Evolutionary conservation across 2,329 filamentous ascomycete species (phyloP), one percentile per base, ranked within the genome.

Genomic region (Clathrospora elynae): DNA sequence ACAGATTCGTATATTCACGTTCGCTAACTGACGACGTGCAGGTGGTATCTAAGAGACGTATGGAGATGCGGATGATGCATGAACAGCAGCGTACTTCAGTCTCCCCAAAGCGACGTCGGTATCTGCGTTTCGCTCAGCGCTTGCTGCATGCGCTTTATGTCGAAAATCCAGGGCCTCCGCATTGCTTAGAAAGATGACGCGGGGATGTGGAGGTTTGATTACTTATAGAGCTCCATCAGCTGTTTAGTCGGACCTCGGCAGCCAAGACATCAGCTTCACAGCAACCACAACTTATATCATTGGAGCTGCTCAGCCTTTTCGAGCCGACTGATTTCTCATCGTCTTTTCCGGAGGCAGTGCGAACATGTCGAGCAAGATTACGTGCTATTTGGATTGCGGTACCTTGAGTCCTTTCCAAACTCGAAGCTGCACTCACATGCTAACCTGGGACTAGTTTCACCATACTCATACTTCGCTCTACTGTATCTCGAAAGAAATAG

Each of bases 361-460:
- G 26, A 63, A 32, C 3, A 86, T 87, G 83, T 74, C 74, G 13
- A 77, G 78, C 39, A 78, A 78, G 42, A 86, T 88, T 53, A 82
- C 85, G 49, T 79, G 77, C 46, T 88, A 86, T 60, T 51, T 88
- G 41, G 85, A 88, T 68, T 78, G 84, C 60, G 80, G 85, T 86
- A 70, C 48, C 75, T 57, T 24, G n/a, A n/a, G n/a, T n/a, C n/a
- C n/a, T n/a, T 10, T 19, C 8, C 13, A 5, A 6, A 11, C n/a
- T 33, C 9, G 2, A 23, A 10, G 13, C 8, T n/a, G n/a, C n/a
- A n/a, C 6, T 42, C 32, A 29, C 13, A 42, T 42, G 42, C 51
- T 58, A 18, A 62, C 32, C 10, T 16, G 17, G 25, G 13, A 30
- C 29, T 58, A 90, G 86, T 84, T 40, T 90, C 87, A 3, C 76